Percentiles rank a stretch among this genome's conserved stretches.
phyloP scores from a whole-genome alignment of 805 yeast genomes.

The Wickerhamomyces silvicola region DNA sequence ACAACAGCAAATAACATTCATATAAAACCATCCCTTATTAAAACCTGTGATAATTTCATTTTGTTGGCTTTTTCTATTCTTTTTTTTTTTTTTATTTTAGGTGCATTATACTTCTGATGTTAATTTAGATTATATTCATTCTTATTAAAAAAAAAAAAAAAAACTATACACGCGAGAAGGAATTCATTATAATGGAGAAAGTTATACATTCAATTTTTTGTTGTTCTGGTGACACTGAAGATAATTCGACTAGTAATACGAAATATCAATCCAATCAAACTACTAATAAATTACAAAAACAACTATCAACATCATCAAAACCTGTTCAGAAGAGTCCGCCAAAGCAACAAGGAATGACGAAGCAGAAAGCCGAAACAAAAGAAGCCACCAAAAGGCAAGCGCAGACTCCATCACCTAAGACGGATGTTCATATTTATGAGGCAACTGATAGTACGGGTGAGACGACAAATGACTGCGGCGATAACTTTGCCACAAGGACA shows the following conservation, averaged over 20 bases:
- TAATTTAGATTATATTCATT: no score
- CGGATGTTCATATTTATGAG: constrained; percentile 23
- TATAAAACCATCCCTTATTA: no score
- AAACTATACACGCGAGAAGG: constrained; percentile 1
- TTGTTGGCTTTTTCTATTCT: no score
- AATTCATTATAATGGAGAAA: constrained; percentile 25
- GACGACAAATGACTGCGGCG: constrained; percentile 4
- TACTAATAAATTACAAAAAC: constrained; percentile 2
- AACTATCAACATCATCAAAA: constrained; percentile 9
- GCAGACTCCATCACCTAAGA: constrained; percentile 8
- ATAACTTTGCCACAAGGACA: constrained; percentile 2
- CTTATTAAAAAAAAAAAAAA: constrained; percentile 1
- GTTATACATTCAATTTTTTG: constrained; percentile 29
- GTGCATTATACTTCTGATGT: no score
- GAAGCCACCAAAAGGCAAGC: no score
- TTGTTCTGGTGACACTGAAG: constrained; percentile 22
- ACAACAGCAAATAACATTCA: no score
- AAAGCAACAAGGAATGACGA: constrained; percentile 1
- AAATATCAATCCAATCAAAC: constrained; percentile 8
- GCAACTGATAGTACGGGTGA: constrained; percentile 22
- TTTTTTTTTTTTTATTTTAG: no score
- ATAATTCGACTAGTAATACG: constrained; percentile 14
- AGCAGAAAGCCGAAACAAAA: no score
- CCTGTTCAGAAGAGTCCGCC: constrained; percentile 2
- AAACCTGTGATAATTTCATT: no score